phyloP scores from a whole-genome alignment of 1,139 yeast species.

The Saccharomyces uvarum region DNA sequence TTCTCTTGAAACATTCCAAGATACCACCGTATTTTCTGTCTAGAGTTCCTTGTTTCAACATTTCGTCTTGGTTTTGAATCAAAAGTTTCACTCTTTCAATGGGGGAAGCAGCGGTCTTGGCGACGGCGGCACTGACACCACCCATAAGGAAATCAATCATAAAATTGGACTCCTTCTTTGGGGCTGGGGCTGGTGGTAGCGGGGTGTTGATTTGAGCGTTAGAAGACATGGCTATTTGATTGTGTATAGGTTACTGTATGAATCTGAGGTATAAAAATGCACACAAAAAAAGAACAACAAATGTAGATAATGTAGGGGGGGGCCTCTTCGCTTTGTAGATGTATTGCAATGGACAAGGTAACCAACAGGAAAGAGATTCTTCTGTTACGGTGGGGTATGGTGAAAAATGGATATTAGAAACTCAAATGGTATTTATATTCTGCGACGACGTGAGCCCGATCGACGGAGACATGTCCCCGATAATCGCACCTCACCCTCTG shows the following conservation, averaged over 20 bases:
- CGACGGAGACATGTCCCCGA: slow-evolving; percentile 1
- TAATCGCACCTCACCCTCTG: slow-evolving; percentile 1
- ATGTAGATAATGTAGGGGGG: background rate
- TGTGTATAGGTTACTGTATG: background rate
- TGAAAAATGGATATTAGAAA: background rate
- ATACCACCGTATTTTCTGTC: slow-evolving; percentile 61
- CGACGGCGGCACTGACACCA: slow-evolving; percentile 79
- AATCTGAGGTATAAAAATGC: background rate
- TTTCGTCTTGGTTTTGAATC: slow-evolving; percentile 77
- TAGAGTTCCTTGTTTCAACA: slow-evolving; percentile 74
- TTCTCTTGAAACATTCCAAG: slow-evolving; percentile 62
- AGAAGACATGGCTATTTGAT: background rate
- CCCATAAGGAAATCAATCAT: slow-evolving; percentile 62
- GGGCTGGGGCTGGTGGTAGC: slow-evolving; percentile 14
- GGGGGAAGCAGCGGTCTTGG: slow-evolving; percentile 80
- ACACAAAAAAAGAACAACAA: background rate
- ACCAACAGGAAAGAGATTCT: background rate
- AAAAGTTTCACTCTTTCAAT: slow-evolving; percentile 74
- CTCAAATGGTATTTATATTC: background rate
- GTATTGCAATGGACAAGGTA: background rate
- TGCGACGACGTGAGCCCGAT: slow-evolving; percentile 1
- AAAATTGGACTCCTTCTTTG: slow-evolving; percentile 33
- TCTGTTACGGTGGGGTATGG: background rate
- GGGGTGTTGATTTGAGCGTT: slow-evolving; percentile 3
- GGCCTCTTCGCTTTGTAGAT: background rate